Conservation (phyloP, 1,284 basidiomycete species). For the Puccinia novopanici region DNA sequence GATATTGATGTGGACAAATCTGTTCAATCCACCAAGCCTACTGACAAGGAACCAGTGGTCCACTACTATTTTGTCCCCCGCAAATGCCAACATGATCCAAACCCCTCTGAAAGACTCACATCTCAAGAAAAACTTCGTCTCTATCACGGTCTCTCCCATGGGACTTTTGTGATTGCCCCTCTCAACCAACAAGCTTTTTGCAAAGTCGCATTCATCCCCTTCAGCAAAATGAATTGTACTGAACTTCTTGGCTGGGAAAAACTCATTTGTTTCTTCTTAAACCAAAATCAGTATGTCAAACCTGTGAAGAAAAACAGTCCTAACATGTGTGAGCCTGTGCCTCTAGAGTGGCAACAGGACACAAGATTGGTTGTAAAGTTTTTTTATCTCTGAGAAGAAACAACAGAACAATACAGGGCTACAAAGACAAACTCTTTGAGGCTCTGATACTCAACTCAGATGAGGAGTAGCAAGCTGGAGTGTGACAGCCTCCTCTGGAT, state of each 20-base stretch:
- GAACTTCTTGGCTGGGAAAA: not conserved
- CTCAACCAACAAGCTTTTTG: not conserved
- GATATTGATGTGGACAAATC: too few species aligned
- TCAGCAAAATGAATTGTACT: not conserved
- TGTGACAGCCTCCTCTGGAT: too few species aligned
- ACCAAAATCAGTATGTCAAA: not conserved
- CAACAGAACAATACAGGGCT: too few species aligned
- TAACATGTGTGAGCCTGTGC: too few species aligned
- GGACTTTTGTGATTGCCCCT: not conserved
- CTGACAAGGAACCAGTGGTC: not conserved
- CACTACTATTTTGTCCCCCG: conserved; percentile 5
- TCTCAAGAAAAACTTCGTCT: not conserved
- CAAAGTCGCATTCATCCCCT: not conserved
- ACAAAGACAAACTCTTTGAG: too few species aligned
- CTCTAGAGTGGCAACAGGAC: too few species aligned
- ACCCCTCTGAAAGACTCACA: not conserved
- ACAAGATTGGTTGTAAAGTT: too few species aligned
- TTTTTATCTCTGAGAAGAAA: too few species aligned
- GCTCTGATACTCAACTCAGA: too few species aligned
- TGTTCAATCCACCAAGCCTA: too few species aligned
- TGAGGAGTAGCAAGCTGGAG: too few species aligned
- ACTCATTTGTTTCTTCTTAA: not conserved
- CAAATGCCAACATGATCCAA: not conserved
- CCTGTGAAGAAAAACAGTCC: not conserved
- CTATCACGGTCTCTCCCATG: conserved; percentile 6